Conservation (phyloP, 1,139 yeast species). For the Taphrina deformans region DNA sequence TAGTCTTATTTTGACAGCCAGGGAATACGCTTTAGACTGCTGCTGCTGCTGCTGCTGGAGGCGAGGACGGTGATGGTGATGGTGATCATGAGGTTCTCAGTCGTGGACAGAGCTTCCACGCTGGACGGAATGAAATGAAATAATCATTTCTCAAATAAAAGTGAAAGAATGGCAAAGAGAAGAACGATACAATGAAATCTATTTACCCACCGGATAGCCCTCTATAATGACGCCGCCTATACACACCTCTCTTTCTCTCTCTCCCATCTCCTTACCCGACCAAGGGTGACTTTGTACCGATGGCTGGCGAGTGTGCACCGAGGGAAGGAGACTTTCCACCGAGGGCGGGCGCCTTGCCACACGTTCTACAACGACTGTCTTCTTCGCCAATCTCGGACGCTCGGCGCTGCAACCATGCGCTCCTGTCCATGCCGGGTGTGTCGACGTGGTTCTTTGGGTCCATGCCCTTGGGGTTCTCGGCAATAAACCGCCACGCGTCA, state of each 20-base stretch:
- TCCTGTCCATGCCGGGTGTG: slow-evolving; percentile 25
- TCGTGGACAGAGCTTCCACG: too few species aligned
- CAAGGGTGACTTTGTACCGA: background rate
- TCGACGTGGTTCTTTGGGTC: slow-evolving; percentile 23
- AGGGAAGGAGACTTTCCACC: slow-evolving; percentile 7
- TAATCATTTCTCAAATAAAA: too few species aligned
- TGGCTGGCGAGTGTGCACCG: background rate
- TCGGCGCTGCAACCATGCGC: slow-evolving; percentile 9
- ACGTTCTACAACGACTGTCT: slow-evolving; percentile 18
- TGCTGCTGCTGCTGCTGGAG: too few species aligned
- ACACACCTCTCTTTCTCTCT: background rate
- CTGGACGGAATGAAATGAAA: too few species aligned
- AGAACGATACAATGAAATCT: background rate
- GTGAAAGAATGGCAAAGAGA: too few species aligned
- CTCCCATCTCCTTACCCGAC: too few species aligned
- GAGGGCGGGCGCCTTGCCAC: slow-evolving; percentile 8
- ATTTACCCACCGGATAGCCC: too few species aligned
- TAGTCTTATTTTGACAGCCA: background rate
- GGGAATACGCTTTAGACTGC: background rate
- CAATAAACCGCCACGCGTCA: slow-evolving; percentile 79
- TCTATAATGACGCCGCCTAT: background rate
- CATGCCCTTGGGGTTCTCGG: slow-evolving; percentile 55
- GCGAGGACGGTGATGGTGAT: too few species aligned
- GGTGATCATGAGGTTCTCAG: too few species aligned
- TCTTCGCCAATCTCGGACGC: slow-evolving; percentile 22